Conservation (phyloP, 2,329 filamentous ascomycete genomes). For the Cordyceps militaris region DNA sequence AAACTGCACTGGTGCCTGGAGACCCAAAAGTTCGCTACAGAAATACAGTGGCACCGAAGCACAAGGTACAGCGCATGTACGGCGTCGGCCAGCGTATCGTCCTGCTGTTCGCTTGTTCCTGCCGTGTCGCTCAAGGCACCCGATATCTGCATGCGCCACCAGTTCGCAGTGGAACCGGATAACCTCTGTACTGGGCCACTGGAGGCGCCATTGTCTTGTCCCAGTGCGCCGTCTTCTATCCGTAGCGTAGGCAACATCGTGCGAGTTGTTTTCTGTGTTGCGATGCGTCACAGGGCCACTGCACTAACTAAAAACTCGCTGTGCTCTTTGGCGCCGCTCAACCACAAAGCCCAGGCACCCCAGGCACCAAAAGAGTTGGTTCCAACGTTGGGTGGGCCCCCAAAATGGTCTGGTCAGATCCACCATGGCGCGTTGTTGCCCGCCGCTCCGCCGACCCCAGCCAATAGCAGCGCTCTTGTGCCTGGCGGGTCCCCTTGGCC, state of each 20-base stretch:
- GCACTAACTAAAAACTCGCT: too few species aligned
- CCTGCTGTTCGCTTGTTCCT: not conserved
- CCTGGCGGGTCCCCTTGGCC: slow-evolving; percentile 2
- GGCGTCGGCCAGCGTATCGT: not conserved
- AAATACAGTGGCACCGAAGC: not conserved
- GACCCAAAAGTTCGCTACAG: not conserved
- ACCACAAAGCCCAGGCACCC: too few species aligned
- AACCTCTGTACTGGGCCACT: too few species aligned
- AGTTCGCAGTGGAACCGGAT: too few species aligned
- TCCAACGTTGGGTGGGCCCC: not conserved
- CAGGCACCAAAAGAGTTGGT: too few species aligned
- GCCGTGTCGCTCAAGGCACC: not conserved
- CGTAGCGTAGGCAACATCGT: too few species aligned
- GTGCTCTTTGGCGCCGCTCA: too few species aligned
- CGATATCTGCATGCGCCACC: too few species aligned
- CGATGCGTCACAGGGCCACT: too few species aligned
- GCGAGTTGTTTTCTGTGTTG: too few species aligned
- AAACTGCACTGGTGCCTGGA: not conserved
- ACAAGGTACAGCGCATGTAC: slow-evolving; percentile 1
- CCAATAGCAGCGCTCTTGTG: slow-evolving; percentile 10
- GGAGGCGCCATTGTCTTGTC: too few species aligned
- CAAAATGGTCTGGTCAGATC: not conserved
- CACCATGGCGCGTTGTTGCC: not conserved
- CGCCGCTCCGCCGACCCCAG: not conserved
- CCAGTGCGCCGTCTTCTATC: too few species aligned